Evolutionary conservation across 768 basidiomycete genomes (phyloP).

Genomic region (Hirschioporus abietinus): DNA sequence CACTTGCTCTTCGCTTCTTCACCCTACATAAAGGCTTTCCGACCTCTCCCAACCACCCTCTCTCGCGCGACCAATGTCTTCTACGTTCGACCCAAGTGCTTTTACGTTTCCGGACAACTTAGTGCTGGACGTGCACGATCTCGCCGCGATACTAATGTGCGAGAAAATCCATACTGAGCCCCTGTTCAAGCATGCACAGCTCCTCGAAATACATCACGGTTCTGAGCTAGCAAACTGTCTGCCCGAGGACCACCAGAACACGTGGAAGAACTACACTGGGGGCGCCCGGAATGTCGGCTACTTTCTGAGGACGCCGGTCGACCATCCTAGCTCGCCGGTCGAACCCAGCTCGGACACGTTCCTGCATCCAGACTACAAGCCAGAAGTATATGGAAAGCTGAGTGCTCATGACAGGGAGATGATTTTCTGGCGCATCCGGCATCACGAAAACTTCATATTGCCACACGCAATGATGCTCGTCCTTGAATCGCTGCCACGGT

Average conservation of each 20-base stretch:
- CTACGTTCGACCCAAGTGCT: neutral
- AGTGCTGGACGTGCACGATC: conserved; percentile 18
- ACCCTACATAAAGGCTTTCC: too few species aligned
- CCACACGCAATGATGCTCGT: conserved; percentile 16
- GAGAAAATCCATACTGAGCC: conserved; percentile 11
- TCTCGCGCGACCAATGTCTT: neutral
- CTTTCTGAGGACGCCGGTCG: conserved; percentile 8
- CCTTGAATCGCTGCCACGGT: conserved; percentile 16
- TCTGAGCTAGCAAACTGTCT: conserved; percentile 8
- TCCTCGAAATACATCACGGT: conserved; percentile 13
- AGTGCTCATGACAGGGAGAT: conserved; percentile 15
- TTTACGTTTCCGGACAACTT: conserved; percentile 13
- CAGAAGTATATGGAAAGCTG: neutral
- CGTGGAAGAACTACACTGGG: conserved; percentile 3
- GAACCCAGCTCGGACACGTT: neutral
- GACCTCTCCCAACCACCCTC: too few species aligned
- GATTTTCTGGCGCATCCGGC: conserved; percentile 20
- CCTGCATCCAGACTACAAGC: neutral
- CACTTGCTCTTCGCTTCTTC: too few species aligned
- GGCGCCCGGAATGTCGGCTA: conserved; percentile 10
- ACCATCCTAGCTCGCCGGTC: neutral
- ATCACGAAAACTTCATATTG: conserved; percentile 16
- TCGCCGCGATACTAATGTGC: conserved; percentile 15
- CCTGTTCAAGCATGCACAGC: conserved; percentile 12
- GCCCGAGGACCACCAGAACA: conserved; percentile 8